phyloP scores from a whole-genome alignment of 2,329 filamentous ascomycete species.

The Zalaria obscura region DNA sequence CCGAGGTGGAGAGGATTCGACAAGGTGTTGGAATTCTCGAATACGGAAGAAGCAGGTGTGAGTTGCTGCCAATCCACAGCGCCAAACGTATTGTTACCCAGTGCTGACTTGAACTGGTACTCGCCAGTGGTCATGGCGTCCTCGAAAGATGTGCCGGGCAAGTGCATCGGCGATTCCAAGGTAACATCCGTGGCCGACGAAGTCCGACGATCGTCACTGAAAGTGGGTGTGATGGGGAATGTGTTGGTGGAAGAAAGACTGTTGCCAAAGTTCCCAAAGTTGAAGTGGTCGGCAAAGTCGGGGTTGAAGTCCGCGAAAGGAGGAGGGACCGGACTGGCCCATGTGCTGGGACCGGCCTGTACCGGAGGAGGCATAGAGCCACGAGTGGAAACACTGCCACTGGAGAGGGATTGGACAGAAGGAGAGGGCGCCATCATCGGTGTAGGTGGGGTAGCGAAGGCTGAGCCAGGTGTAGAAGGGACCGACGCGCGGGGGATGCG shows the following conservation, averaged over 20 bases:
- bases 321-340: conserved; percentile 10
- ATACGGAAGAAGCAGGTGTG: conserved; percentile 36
- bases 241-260: conserved; percentile 9
- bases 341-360: conserved; percentile 17
- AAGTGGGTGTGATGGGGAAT: conserved; percentile 18
- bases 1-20: conserved; percentile 23
- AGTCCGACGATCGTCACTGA: conserved; percentile 17
- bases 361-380: conserved; percentile 17
- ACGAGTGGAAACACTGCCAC: conserved; percentile 12
- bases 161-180: conserved; percentile 24
- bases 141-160: conserved; percentile 24
- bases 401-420: conserved; percentile 20
- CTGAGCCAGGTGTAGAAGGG: conserved; percentile 47
- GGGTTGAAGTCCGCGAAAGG: conserved; percentile 16
- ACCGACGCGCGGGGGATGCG: conserved; percentile 46
- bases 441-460: conserved; percentile 18
- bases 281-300: conserved; percentile 20
- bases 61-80: too few species aligned
- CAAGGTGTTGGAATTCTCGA: conserved; percentile 43
- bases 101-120: too few species aligned
- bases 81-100: too few species aligned
- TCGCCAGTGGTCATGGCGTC: conserved; percentile 31
- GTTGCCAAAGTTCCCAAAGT: conserved; percentile 13
- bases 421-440: conserved; percentile 24
- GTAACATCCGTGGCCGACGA: conserved; percentile 8